These are phyloP conservation scores for Scutellaria galericulata DNA, from an alignment of 257 asterid genomes.

Conservation along the genomic window DNA sequence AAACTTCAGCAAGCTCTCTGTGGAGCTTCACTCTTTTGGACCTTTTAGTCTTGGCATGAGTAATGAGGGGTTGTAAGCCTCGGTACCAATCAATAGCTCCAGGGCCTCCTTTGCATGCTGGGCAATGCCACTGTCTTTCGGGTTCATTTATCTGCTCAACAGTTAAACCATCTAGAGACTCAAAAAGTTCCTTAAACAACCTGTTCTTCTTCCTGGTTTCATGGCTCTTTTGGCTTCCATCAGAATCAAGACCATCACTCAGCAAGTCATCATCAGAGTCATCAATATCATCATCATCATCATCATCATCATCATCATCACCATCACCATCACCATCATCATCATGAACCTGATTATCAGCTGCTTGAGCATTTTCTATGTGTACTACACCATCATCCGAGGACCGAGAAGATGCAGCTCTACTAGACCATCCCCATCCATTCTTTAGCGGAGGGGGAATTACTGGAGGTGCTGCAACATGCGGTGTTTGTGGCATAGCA, in stretches of 20 bases:
- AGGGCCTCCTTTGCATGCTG: conserved; percentile 71
- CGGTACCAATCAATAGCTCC: conserved; percentile 73
- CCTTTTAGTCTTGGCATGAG: conserved; percentile 58
- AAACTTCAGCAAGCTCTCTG: conserved; percentile 56
- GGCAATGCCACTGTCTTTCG: conserved; percentile 72
- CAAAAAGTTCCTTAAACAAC: conserved; percentile 59
- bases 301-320: conserved; percentile 45
- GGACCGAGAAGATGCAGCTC: conserved; percentile 36
- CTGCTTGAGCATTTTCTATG: conserved; percentile 13
- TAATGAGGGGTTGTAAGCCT: conserved; percentile 58
- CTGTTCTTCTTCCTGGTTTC: conserved; percentile 53
- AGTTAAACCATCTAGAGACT: conserved; percentile 46
- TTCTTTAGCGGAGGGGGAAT: conserved; percentile 58
- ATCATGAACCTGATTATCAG: conserved; percentile 28
- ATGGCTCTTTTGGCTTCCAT: conserved; percentile 56
- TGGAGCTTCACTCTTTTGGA: conserved; percentile 66
- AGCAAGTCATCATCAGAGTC: conserved; percentile 56
- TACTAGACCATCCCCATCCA: conserved; percentile 59
- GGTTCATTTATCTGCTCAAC: conserved; percentile 59
- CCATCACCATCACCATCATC: conserved; percentile 49
- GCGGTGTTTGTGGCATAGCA: conserved; percentile 37
- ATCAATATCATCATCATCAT: conserved; percentile 51
- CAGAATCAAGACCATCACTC: conserved; percentile 58
- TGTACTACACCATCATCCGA: conserved; percentile 23
- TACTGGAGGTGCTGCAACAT: conserved; percentile 37